Evolutionary conservation across 768 basidiomycete genomes (phyloP).

Genomic region (Russula compacta): DNA sequence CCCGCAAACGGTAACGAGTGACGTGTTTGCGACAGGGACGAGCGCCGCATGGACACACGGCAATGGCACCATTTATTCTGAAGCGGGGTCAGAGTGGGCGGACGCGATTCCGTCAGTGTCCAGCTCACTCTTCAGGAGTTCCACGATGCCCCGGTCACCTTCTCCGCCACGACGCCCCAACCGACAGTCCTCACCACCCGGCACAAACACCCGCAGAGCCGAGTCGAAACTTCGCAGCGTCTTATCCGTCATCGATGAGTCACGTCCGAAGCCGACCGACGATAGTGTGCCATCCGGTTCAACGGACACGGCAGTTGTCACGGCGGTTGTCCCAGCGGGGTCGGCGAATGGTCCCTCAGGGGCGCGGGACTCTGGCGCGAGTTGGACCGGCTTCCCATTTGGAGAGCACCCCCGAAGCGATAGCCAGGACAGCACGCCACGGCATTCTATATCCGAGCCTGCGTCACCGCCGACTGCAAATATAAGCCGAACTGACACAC

Average conservation of each 20-base stretch:
- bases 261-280: conserved; percentile 24
- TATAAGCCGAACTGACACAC: conserved; percentile 18
- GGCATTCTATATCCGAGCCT: conserved; percentile 30
- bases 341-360: conserved; percentile 1
- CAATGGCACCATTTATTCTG: conserved; percentile 19
- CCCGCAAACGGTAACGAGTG: conserved; percentile 21
- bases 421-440: conserved; percentile 39
- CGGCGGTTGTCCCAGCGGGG: not conserved
- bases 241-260: conserved; percentile 66
- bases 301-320: not conserved
- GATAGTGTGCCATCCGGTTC: not conserved
- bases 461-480: conserved; percentile 21
- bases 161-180: conserved; percentile 32
- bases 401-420: conserved; percentile 30
- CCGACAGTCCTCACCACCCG: conserved; percentile 15
- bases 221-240: conserved; percentile 63
- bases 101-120: conserved; percentile 21
- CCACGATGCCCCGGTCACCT: conserved; percentile 34
- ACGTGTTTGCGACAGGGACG: conserved; percentile 13
- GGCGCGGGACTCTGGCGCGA: conserved; percentile 26
- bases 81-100: conserved; percentile 48
- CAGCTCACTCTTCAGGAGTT: conserved; percentile 18
- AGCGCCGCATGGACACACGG: conserved; percentile 22
- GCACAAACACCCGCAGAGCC: conserved; percentile 24
- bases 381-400: conserved; percentile 36